Evolutionary conservation across 1,284 basidiomycete genomes (phyloP).

Genomic region (Singerocomus rubriflavus): DNA sequence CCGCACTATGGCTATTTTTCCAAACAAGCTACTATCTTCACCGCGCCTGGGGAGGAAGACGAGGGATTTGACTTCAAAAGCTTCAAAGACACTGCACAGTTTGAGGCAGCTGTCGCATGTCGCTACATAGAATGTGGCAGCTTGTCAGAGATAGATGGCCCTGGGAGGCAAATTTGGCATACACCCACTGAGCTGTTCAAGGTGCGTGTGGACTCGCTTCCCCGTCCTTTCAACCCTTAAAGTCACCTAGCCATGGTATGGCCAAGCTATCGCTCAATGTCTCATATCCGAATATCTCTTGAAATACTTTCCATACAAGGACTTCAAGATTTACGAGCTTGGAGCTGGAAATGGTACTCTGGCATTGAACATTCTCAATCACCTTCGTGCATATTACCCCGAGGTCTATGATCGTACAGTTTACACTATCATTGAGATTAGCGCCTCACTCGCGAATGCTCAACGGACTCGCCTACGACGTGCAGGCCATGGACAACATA

Average conservation of each 20-base stretch:
- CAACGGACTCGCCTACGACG: conserved; percentile 49
- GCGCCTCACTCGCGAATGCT: conserved; percentile 67
- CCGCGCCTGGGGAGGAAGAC: conserved; percentile 52
- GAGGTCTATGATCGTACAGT: conserved; percentile 89
- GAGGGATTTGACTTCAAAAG: conserved; percentile 65
- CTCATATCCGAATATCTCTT: conserved; percentile 89
- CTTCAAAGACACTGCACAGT: conserved; percentile 70
- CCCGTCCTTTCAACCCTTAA: conserved; percentile 8
- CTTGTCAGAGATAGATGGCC: conserved; percentile 56
- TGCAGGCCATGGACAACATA: conserved; percentile 37
- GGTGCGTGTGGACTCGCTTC: conserved; percentile 46
- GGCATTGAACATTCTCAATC: conserved; percentile 85
- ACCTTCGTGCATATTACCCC: conserved; percentile 75
- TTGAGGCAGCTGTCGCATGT: conserved; percentile 77
- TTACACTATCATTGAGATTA: conserved; percentile 96
- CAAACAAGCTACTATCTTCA: conserved; percentile 86
- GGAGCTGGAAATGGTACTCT: conserved; percentile 97
- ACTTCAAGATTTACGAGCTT: conserved; percentile 94
- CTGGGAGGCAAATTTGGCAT: conserved; percentile 96
- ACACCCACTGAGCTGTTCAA: conserved; percentile 98
- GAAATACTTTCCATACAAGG: conserved; percentile 94
- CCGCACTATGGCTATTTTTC: conserved; percentile 98
- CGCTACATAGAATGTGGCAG: conserved; percentile 72
- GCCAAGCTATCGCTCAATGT: conserved; percentile 85
- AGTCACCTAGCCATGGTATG: conserved; percentile 81